A percentile compares a stretch with the other conserved stretches of the same genome.
Conservation (phyloP, 2,329 filamentous ascomycete species). For the Endoconidiophora polonica region DNA sequence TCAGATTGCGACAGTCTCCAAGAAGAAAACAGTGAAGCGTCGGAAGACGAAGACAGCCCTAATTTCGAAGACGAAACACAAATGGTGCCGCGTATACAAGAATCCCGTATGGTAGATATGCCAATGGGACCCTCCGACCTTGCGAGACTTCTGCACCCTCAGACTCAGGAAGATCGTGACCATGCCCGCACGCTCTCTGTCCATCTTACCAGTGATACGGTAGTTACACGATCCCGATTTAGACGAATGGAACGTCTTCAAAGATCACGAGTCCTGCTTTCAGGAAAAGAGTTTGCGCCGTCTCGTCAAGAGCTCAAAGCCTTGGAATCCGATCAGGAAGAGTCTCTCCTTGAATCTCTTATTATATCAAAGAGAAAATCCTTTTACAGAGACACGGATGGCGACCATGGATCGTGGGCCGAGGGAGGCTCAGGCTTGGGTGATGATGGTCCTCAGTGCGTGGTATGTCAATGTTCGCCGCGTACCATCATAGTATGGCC, state of each 20-base stretch:
- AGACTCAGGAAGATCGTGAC: slow-evolving; percentile 57
- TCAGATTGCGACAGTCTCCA: slow-evolving; percentile 36
- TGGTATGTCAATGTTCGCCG: slow-evolving; percentile 77
- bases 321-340: slow-evolving; percentile 34
- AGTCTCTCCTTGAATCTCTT: slow-evolving; percentile 42
- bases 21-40: slow-evolving; percentile 70
- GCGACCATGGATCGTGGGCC: slow-evolving; percentile 13
- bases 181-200: slow-evolving; percentile 69
- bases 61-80: background rate
- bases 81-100: slow-evolving; percentile 8
- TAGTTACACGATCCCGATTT: slow-evolving; percentile 72
- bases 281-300: background rate
- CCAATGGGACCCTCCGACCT: slow-evolving; percentile 52
- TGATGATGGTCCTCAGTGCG: slow-evolving; percentile 60
- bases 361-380: slow-evolving; percentile 33
- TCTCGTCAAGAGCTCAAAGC: background rate
- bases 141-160: slow-evolving; percentile 66
- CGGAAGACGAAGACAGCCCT: slow-evolving; percentile 19
- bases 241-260: slow-evolving; percentile 50
- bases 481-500: slow-evolving; percentile 91
- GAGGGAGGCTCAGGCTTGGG: slow-evolving; percentile 39
- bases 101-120: slow-evolving; percentile 42
- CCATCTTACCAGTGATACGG: slow-evolving; percentile 52
- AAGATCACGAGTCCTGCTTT: slow-evolving; percentile 42
- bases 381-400: slow-evolving; percentile 3